Evolutionary conservation across 345 rosid genomes (phyloP).

Genomic region (Cardiospermum halicacabum): DNA sequence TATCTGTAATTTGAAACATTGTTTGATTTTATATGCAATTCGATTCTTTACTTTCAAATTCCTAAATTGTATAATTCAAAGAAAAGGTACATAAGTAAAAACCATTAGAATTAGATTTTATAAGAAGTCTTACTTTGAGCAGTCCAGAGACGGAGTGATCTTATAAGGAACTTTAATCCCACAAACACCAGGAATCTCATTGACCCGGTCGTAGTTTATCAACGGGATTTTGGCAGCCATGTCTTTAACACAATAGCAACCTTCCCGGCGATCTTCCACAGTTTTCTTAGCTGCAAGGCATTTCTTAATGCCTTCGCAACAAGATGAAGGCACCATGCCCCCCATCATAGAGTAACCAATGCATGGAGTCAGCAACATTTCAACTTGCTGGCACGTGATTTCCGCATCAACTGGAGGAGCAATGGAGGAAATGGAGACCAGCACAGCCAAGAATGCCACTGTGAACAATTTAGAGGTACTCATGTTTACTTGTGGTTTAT

Average conservation of each 20-base stretch:
- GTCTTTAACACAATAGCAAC: constrained; percentile 28
- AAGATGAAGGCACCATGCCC: constrained; percentile 19
- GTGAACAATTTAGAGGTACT: background rate
- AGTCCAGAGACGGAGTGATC: constrained; percentile 10
- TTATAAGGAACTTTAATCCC: constrained; percentile 16
- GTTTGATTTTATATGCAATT: too few species aligned
- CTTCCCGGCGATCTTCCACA: constrained; percentile 17
- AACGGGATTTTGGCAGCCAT: constrained; percentile 20
- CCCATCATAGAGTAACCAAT: constrained; percentile 23
- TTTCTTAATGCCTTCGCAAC: constrained; percentile 27
- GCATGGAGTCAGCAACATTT: constrained; percentile 28
- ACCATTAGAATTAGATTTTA: too few species aligned
- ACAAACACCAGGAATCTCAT: constrained; percentile 18
- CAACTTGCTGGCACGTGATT: constrained; percentile 25
- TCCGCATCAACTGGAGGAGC: constrained; percentile 17
- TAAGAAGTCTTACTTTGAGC: constrained; percentile 16
- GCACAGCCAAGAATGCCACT: background rate
- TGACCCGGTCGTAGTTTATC: constrained; percentile 14
- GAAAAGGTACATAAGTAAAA: too few species aligned
- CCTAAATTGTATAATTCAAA: too few species aligned
- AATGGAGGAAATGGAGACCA: background rate
- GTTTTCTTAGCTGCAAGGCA: constrained; percentile 19
- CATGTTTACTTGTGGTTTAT: background rate
- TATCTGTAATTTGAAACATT: too few species aligned
- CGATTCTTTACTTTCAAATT: too few species aligned